Conservation (phyloP, 176 grass and related monocot species). For the Triticum monococcum region DNA sequence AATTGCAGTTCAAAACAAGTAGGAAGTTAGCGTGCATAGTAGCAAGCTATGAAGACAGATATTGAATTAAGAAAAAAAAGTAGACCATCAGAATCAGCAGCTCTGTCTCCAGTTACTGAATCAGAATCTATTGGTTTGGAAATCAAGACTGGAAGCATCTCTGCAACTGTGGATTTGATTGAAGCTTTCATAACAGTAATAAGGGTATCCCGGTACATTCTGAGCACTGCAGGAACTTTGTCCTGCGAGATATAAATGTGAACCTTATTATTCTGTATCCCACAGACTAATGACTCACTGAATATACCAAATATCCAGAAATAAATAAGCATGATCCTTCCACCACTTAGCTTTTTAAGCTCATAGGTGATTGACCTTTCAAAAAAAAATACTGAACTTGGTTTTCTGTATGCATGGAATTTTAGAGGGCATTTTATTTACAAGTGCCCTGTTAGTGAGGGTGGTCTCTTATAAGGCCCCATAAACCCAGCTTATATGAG, state of each 20-base stretch:
- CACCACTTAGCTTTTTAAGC: background rate
- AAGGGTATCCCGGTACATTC: slow-evolving; percentile 93
- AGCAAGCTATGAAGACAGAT: slow-evolving; percentile 6
- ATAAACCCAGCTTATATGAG: background rate
- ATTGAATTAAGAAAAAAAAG: slow-evolving; percentile 24
- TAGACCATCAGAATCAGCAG: slow-evolving; percentile 77
- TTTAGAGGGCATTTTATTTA: background rate
- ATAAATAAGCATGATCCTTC: slow-evolving; percentile 9
- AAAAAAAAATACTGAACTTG: background rate
- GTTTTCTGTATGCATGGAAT: background rate
- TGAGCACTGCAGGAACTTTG: slow-evolving; percentile 83
- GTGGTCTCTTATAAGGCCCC: slow-evolving; percentile 9
- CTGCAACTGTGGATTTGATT: slow-evolving; percentile 94
- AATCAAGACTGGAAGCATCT: slow-evolving; percentile 83
- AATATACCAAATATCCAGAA: background rate
- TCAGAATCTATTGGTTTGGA: slow-evolving; percentile 72
- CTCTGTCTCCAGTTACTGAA: slow-evolving; percentile 62
- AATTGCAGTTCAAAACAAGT: slow-evolving; percentile 19
- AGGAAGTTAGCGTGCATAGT: slow-evolving; percentile 2
- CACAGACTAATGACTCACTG: slow-evolving; percentile 7
- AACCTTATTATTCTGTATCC: slow-evolving; percentile 17
- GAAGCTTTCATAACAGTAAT: slow-evolving; percentile 98
- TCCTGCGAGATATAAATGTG: slow-evolving; percentile 57
- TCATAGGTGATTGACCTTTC: background rate
- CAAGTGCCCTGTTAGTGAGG: background rate